Evolutionary conservation across 768 basidiomycete genomes (phyloP), one percentile per base, ranked within the genome.

Genomic region (Russula olivacea): DNA sequence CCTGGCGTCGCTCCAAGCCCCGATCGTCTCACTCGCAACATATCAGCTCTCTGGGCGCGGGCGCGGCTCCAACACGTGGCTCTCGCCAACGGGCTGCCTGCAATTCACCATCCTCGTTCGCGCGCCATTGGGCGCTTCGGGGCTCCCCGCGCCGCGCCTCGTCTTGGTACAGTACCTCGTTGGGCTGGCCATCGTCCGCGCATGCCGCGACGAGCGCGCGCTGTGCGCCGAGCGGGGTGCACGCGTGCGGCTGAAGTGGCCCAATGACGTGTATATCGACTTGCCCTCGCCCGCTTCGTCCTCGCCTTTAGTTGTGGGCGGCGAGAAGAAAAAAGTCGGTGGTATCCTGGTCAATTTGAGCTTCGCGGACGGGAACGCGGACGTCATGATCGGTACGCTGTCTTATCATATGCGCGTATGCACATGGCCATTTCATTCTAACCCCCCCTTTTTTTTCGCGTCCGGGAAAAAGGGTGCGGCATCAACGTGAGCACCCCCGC

Each of bases 161-260:
- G 93, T 98, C 28, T 97, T 98, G 71, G 75, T 95, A 11, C 97
- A 99, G 71, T 98, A 99, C 72, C 81, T 99, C 4, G 90, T 89
- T 65, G 89, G 88, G 0, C 77, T 98, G 45, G 93, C 94, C 1
- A 87, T 98, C n/a, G 84, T 87, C 19, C 88, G 94, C 68, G 93
- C 89, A 1, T 91, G 91, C 67, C 81, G 86, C 54, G 80, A 85
- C 2, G 75, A 76, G 2, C 76, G 69, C 11, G 79, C 86, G n/a
- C 77, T 87, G 0, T 83, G 64, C 7, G 61, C 50, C 25, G 72
- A 60, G 38, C 78, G 76, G 55, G 86, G 83, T 14, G 75, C 83
- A 2, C 78, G 78, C 15, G 82, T 97, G 12, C 79, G 86, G 45
- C 76, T 98, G 28, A 98, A 98, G 73, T 98, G 97, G 97, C 97